Evolutionary conservation across 2,329 filamentous ascomycete species (phyloP).

Genomic region (Neofusicoccum sp.): DNA sequence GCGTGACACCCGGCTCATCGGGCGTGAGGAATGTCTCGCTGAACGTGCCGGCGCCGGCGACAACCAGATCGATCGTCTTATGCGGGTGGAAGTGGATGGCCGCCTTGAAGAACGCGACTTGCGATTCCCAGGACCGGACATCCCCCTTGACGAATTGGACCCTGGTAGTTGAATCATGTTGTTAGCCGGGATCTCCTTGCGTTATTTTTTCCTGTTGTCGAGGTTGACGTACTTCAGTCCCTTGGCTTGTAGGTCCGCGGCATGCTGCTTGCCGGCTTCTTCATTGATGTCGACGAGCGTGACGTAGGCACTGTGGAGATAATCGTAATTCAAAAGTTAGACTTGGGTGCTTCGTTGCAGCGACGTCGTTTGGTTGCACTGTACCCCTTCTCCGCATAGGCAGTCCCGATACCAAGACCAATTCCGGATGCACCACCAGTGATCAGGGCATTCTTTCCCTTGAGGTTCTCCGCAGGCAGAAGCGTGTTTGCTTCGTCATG

Average conservation of each 20-base stretch:
- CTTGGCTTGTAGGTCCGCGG: constrained; percentile 23
- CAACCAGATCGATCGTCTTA: constrained; percentile 34
- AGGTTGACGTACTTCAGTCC: constrained; percentile 21
- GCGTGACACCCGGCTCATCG: constrained; percentile 18
- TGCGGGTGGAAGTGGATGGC: constrained; percentile 31
- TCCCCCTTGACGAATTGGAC: constrained; percentile 37
- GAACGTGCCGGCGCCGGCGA: constrained; percentile 35
- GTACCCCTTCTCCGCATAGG: constrained; percentile 12
- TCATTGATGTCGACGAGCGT: constrained; percentile 31
- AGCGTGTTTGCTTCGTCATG: neutral
- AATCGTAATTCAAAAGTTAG: too few relatives aligned
- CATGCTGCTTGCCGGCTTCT: constrained; percentile 23
- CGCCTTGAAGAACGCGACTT: constrained; percentile 34
- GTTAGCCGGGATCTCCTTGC: neutral
- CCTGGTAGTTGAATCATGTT: neutral
- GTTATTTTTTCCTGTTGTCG: too few relatives aligned
- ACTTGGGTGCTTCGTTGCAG: neutral
- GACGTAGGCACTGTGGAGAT: constrained; percentile 29
- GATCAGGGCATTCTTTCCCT: constrained; percentile 8
- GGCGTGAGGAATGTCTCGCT: constrained; percentile 31
- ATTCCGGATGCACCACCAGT: constrained; percentile 15
- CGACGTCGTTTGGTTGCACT: neutral
- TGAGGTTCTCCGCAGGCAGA: neutral
- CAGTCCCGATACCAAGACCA: neutral
- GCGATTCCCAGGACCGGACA: constrained; percentile 33